Evolutionary conservation across 371 early-diverging fungal species (phyloP).

Genomic region (Funneliformis caledonium): DNA sequence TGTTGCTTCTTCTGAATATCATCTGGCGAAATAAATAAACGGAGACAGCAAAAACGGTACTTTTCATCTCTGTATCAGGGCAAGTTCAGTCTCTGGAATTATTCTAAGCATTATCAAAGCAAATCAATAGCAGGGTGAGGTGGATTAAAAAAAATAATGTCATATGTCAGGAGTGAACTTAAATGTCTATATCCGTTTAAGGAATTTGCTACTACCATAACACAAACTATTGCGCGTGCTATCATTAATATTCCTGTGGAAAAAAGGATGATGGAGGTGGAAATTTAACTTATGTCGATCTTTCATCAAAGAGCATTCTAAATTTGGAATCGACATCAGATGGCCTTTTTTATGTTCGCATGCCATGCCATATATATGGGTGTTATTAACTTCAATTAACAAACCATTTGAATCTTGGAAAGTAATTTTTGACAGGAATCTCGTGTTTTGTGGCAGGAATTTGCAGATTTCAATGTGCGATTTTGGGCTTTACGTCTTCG

Average conservation of each 20-base stretch:
- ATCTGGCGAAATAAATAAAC: no score
- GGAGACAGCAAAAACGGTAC: no score
- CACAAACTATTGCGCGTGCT: background rate
- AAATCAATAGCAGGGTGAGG: no score
- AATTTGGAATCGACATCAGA: background rate
- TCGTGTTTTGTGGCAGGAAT: background rate
- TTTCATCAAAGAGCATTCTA: background rate
- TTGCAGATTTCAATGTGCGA: background rate
- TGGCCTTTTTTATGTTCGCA: background rate
- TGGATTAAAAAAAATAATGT: no score
- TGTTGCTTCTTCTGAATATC: no score
- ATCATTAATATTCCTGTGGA: background rate
- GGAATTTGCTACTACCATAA: background rate
- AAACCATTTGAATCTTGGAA: background rate
- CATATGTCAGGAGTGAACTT: no score
- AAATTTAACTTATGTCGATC: background rate
- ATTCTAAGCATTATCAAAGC: no score
- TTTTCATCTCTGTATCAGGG: no score
- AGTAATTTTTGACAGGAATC: background rate
- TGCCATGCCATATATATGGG: background rate
- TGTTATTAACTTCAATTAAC: background rate
- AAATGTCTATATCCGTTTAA: background rate
- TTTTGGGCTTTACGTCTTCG: slow-evolving; percentile 1
- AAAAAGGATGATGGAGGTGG: background rate
- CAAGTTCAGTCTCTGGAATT: no score